phyloP scores from a whole-genome alignment of 140 eudicot species.

The Senecio squalidus region DNA sequence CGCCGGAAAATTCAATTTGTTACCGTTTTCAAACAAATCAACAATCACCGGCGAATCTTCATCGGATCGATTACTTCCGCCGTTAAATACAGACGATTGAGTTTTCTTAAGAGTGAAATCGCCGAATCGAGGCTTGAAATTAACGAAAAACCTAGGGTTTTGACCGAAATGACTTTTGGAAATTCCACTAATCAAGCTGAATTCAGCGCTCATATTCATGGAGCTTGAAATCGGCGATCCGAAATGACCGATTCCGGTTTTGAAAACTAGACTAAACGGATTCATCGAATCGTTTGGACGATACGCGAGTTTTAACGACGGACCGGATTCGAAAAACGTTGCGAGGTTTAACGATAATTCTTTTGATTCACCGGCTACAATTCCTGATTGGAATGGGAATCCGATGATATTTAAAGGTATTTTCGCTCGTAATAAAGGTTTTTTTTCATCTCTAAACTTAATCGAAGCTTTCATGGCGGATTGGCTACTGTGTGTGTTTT shows the following conservation, averaged over 20 bases:
- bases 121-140: slow-evolving; percentile 75
- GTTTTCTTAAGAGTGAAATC: slow-evolving; percentile 62
- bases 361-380: slow-evolving; percentile 74
- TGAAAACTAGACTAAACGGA: slow-evolving; percentile 62
- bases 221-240: slow-evolving; percentile 77
- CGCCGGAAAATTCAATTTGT: slow-evolving; percentile 26
- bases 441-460: slow-evolving; percentile 73
- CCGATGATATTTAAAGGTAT: slow-evolving; percentile 53
- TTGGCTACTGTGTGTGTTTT: background rate
- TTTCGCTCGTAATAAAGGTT: slow-evolving; percentile 70
- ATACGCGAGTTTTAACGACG: slow-evolving; percentile 56
- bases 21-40: slow-evolving; percentile 27
- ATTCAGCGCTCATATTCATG: slow-evolving; percentile 75
- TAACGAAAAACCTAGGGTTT: slow-evolving; percentile 62
- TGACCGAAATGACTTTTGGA: too few species aligned
- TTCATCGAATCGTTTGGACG: slow-evolving; percentile 67
- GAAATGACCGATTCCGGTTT: slow-evolving; percentile 69
- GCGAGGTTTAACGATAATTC: slow-evolving; percentile 56
- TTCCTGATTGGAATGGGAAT: slow-evolving; percentile 69
- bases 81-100: slow-evolving; percentile 41
- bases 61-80: slow-evolving; percentile 13
- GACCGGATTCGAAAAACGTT: slow-evolving; percentile 74
- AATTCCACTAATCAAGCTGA: slow-evolving; percentile 30
- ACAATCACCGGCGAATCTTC: slow-evolving; percentile 31
- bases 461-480: slow-evolving; percentile 76